Base-by-base conservation (phyloP, 2,329 filamentous ascomycete genomes). In the Claviceps sp. region DNA sequence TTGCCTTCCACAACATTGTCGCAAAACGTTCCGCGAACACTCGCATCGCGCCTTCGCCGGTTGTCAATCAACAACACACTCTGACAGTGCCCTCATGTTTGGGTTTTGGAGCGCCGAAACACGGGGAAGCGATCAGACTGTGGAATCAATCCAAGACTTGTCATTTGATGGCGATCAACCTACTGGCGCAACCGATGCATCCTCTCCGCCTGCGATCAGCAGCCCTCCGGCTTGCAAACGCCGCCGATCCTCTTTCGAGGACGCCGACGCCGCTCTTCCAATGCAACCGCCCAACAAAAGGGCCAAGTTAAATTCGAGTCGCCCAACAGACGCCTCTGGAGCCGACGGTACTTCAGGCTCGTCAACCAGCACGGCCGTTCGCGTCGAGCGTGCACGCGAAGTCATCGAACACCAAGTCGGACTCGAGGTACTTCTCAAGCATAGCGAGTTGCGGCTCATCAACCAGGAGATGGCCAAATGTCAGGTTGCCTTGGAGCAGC, bases 381-480 rank as follows among this genome's bases (percentile, higher is more conserved):
- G 45, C 57, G 56, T 77, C 59, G 71, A 82, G 40, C 73, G 71
- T 53, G 77, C 85, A 56, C 81, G 81, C 63, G 83, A 90, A 60
- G 77, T 78, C 39, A 85, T 97, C 64, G 84, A 89, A 64, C 82
- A 89, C 56, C 87, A 96, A 68, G 85, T 97, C 67, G 87, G 89
- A 62, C 80, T 93, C 58, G 90, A 96, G 71, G 90, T 97, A 50
- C 72, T 97, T 57, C 73, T 94, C 65, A 97, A 96, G 74, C 93
- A 98, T 69, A 83, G 93, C 62, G 93, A 98, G 72, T 72, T 97
- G 54, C 87, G 90, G 53, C 76, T 95, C 59, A 95, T 97, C 67
- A 89, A 97, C 64, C 89, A 95, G 69, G 93, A 97, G 71, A 78
- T 97, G 58, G 91, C 89, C 58, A 97, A 96, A 72, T 96, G 90